These are phyloP conservation scores for Nitzschia sp. DNA, from an alignment of 108 stramenopile species.

Conservation along the genomic window DNA sequence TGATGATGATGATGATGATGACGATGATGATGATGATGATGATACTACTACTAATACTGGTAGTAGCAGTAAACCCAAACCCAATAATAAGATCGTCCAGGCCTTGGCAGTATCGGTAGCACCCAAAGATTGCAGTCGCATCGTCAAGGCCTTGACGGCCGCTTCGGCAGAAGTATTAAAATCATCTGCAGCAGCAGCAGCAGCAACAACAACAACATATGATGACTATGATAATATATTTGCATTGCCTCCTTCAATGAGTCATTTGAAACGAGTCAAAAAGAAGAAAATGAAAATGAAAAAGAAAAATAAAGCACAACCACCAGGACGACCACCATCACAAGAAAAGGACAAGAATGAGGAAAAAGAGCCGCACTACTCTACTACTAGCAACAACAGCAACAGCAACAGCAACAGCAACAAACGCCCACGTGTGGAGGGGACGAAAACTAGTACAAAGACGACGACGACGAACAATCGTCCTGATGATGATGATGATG, in stretches of 20 bases:
- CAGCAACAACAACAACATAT: too few relatives aligned
- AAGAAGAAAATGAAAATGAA: slow-evolving; percentile 1
- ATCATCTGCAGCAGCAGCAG: too few relatives aligned
- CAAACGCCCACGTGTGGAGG: too few relatives aligned
- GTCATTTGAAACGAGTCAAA: slow-evolving; percentile 51
- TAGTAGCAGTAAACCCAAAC: too few relatives aligned
- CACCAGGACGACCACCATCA: neutral
- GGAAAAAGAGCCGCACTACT: neutral
- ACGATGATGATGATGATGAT: neutral
- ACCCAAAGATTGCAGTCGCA: slow-evolving; percentile 34
- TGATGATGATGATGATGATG: too few relatives aligned
- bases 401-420: neutral
- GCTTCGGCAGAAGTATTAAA: too few relatives aligned
- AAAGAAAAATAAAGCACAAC: neutral
- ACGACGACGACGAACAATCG: too few relatives aligned
- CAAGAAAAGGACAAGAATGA: neutral
- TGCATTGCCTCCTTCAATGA: slow-evolving; percentile 20
- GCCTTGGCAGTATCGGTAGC: slow-evolving; percentile 29
- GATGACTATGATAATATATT: too few relatives aligned
- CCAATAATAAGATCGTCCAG: too few relatives aligned
- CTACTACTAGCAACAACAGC: neutral
- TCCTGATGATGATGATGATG: too few relatives aligned
- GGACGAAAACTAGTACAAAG: too few relatives aligned
- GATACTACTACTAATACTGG: neutral
- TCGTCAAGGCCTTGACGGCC: slow-evolving; percentile 43